Percentiles rank a stretch among this genome's conserved stretches.
Conservation (phyloP, 495 filamentous ascomycete species). For the Hypomontagnella monticulosa region DNA sequence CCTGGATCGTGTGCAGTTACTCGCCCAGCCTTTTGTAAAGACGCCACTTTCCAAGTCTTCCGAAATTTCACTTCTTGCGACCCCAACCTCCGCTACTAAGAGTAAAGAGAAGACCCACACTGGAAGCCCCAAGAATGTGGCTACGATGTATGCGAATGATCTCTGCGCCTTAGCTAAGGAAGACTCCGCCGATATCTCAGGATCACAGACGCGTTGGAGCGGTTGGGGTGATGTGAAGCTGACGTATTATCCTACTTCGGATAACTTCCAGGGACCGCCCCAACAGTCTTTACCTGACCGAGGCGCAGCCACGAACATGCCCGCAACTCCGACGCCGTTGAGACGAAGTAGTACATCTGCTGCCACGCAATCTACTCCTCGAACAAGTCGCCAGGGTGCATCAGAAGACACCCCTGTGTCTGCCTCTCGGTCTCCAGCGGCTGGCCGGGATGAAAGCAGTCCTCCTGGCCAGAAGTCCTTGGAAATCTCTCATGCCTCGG, state of each 20-base stretch:
- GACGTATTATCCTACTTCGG: conserved; percentile 54
- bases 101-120: conserved; percentile 72
- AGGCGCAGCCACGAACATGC: conserved; percentile 36
- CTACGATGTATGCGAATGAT: conserved; percentile 78
- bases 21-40: conserved; percentile 85
- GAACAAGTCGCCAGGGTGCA: conserved; percentile 42
- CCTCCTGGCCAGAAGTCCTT: conserved; percentile 64
- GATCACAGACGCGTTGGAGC: conserved; percentile 47
- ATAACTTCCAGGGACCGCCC: conserved; percentile 30
- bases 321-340: conserved; percentile 57
- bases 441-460: conserved; percentile 63
- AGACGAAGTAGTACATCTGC: conserved; percentile 56
- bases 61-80: conserved; percentile 51
- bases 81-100: conserved; percentile 63
- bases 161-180: conserved; percentile 71
- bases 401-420: conserved; percentile 53
- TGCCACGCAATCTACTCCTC: conserved; percentile 48
- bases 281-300: conserved; percentile 40
- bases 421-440: conserved; percentile 41
- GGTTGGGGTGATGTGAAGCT: conserved; percentile 63
- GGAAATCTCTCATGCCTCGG: conserved; percentile 72
- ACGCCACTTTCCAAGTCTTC: conserved; percentile 56
- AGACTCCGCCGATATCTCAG: conserved; percentile 48
- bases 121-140: conserved; percentile 50
- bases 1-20: conserved; percentile 82